A percentile compares a stretch with the other conserved stretches of the same genome.
Conservation (phyloP, 805 yeast species). For the Sugiyamaella chiloensis region DNA sequence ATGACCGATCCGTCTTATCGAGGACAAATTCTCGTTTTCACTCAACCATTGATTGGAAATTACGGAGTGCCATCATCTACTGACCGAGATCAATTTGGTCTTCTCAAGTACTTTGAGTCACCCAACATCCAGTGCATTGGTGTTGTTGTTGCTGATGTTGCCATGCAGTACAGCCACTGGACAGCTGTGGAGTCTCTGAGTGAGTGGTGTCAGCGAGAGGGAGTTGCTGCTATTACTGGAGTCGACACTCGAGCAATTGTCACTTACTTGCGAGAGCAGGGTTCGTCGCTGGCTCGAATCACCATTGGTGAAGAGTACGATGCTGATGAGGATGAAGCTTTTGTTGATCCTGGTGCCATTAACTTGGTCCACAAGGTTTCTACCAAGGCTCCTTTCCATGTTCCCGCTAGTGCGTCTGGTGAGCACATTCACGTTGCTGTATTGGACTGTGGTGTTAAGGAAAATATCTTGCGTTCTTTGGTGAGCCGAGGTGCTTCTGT, state of each 20-base stretch:
- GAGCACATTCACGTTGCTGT: slow-evolving; percentile 80
- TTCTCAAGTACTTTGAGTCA: slow-evolving; percentile 87
- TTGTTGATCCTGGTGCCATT: slow-evolving; percentile 83
- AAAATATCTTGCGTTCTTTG: slow-evolving; percentile 89
- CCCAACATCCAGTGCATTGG: slow-evolving; percentile 93
- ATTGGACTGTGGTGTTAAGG: slow-evolving; percentile 97
- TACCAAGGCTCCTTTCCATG: slow-evolving; percentile 92
- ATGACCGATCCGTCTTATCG: slow-evolving; percentile 98
- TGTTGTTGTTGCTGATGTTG: slow-evolving; percentile 92
- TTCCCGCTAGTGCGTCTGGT: slow-evolving; percentile 49
- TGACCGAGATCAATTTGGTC: slow-evolving; percentile 75
- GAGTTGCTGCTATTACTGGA: slow-evolving; percentile 94
- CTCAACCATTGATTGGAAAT: slow-evolving; percentile 96
- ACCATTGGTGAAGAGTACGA: slow-evolving; percentile 88
- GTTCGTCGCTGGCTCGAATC: slow-evolving; percentile 88
- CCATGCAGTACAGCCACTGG: slow-evolving; percentile 98
- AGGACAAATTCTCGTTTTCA: slow-evolving; percentile 95
- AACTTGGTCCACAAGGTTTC: slow-evolving; percentile 92
- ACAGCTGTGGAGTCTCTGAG: slow-evolving; percentile 95
- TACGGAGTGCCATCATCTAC: slow-evolving; percentile 94
- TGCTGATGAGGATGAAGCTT: slow-evolving; percentile 88
- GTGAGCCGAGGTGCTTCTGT: slow-evolving; percentile 94
- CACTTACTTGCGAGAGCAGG: slow-evolving; percentile 89
- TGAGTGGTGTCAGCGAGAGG: slow-evolving; percentile 95
- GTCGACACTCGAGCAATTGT: slow-evolving; percentile 97